Evolutionary conservation across 164 flowering plant genomes (phyloP).

Genomic region (Santalum album): DNA sequence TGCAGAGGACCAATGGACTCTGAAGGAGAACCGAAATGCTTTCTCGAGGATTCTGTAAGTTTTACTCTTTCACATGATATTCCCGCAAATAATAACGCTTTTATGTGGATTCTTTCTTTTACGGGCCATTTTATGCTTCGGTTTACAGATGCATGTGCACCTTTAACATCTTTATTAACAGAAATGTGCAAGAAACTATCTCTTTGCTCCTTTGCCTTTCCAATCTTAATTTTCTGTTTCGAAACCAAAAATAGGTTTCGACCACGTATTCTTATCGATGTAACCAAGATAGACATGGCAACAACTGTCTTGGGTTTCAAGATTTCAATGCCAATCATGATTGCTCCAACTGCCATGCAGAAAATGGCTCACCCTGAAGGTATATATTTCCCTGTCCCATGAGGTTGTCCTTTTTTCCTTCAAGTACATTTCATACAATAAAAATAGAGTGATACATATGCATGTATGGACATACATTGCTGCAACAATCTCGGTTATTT

Average conservation of each 20-base stretch:
- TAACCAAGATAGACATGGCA: conserved; percentile 65
- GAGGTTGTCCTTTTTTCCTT: too few relatives aligned
- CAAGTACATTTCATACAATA: too few relatives aligned
- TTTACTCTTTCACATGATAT: background rate
- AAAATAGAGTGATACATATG: too few relatives aligned
- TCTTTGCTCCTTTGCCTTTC: background rate
- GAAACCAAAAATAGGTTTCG: conserved; percentile 44
- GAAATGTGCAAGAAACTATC: too few relatives aligned
- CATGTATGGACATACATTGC: too few relatives aligned
- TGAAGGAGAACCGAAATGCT: conserved; percentile 65
- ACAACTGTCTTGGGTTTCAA: conserved; percentile 74
- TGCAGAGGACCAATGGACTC: conserved; percentile 96
- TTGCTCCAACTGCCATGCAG: conserved; percentile 92
- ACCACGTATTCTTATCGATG: conserved; percentile 81
- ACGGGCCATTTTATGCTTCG: background rate
- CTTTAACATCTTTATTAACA: background rate
- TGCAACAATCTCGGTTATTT: too few relatives aligned
- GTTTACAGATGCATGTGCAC: background rate
- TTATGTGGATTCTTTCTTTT: background rate
- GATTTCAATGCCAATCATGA: conserved; percentile 93
- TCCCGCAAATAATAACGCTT: too few relatives aligned
- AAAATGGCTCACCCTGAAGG: conserved; percentile 96
- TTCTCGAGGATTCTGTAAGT: conserved; percentile 84
- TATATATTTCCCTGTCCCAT: conserved; percentile 19
- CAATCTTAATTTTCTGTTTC: conserved; percentile 1